Evolutionary conservation across 768 basidiomycete genomes (phyloP), one percentile per base, ranked within the genome.

Genomic region (Rubroboletus satanas): DNA sequence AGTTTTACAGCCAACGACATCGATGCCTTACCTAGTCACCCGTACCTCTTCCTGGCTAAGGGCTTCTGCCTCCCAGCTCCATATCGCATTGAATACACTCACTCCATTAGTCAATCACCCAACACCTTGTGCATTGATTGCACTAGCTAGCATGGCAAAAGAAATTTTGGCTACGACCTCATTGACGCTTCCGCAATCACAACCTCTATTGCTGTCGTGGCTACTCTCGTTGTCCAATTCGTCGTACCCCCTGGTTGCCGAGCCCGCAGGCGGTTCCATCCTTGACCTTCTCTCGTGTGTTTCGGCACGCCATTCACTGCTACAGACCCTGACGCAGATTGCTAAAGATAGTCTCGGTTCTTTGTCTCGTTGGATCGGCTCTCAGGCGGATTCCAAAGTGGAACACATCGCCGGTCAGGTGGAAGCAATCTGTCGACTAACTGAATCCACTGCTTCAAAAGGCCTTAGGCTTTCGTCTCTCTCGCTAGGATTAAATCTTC

Each of bases 21-120:
- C 73, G 32, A 67, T 62, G n/a, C 74, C 75, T 10, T 82, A 75
- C 61, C 64, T 75, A 18, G 83, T 83, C n/a, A 61, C 70, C 4
- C 81, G 93, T 5, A 87, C 89, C 0, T 66, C 82, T 12, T 76
- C 85, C 0, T 98, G 95, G 90, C 78, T 97, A 42, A 79, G 78
- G 21, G 93, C 82, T 35, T 93, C 92, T 1, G 77, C 89, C 2
- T 80, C 90, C 6, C 93, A 97, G 63, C 73, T 98, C 11, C 83
- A 88, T 44, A 86, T 92, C 23, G 91, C 93, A 8, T 67, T 98
- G 49, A 89, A 91, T 60, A 75, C 86, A 0, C 74, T 98, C 18
- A 80, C 87, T 1, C 79, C 87, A 0, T 76, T 93, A 12, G 71
- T 88, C 12, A 78, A 81, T 3, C 93, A 96, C 64, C 83, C 87